Evolutionary conservation across 345 rosid species (phyloP).

Genomic region (Brassica rapa): DNA sequence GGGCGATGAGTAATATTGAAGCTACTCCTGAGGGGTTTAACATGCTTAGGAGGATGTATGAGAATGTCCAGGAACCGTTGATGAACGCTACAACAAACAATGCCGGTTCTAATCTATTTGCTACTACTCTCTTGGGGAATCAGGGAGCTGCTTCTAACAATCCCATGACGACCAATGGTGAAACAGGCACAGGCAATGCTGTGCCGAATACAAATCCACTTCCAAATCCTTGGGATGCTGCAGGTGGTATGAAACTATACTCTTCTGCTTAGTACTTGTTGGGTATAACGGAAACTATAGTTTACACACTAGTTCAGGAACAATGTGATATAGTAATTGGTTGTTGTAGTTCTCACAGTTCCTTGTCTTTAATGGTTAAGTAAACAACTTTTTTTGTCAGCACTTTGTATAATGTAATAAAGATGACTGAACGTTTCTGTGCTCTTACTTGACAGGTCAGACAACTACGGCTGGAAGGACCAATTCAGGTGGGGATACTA

Average conservation of each 20-base stretch:
- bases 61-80: conserved; percentile 76
- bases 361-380: neutral
- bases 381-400: conserved; percentile 9
- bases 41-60: conserved; percentile 85
- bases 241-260: conserved; percentile 44
- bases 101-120: conserved; percentile 51
- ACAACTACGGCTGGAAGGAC: conserved; percentile 54
- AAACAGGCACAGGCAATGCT: conserved; percentile 44
- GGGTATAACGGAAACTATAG: too few relatives aligned
- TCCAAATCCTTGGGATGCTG: conserved; percentile 80
- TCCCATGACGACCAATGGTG: conserved; percentile 47
- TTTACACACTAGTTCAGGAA: too few relatives aligned
- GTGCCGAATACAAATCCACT: conserved; percentile 78
- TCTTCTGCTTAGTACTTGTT: too few relatives aligned
- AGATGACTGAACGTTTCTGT: neutral
- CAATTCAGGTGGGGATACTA: conserved; percentile 53
- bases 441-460: conserved; percentile 42
- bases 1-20: conserved; percentile 80
- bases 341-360: too few relatives aligned
- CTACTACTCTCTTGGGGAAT: neutral
- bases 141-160: conserved; percentile 29
- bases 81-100: conserved; percentile 62
- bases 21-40: conserved; percentile 78
- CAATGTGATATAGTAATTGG: too few relatives aligned
- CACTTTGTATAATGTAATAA: neutral